Percentiles rank a stretch among this genome's conserved stretches.
These are phyloP conservation scores for Arthrobotrys megalospora DNA, from an alignment of 2,329 filamentous ascomycete genomes.

Conservation along the genomic window DNA sequence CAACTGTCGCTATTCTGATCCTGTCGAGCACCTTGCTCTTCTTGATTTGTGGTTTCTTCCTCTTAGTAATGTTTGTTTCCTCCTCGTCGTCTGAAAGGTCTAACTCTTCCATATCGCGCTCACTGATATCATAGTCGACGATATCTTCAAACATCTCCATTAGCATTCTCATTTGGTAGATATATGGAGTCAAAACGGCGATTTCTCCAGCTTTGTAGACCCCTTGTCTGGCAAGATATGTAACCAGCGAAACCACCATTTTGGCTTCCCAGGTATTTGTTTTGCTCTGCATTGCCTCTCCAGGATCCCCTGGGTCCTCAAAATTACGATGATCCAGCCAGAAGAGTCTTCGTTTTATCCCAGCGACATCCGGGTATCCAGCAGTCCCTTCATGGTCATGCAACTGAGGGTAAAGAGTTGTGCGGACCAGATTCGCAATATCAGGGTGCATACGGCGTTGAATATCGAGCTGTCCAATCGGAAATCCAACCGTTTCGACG, in stretches of 20 bases:
- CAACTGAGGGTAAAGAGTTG: constrained; percentile 74
- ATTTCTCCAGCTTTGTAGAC: constrained; percentile 75
- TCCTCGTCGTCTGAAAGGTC: constrained; percentile 75
- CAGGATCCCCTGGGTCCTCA: constrained; percentile 68
- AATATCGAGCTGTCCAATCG: constrained; percentile 70
- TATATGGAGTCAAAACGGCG: constrained; percentile 77
- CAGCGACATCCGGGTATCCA: constrained; percentile 70
- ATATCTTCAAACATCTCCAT: constrained; percentile 63
- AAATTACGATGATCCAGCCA: constrained; percentile 75
- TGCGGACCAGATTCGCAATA: constrained; percentile 74
- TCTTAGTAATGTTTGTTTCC: constrained; percentile 70
- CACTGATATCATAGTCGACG: constrained; percentile 65
- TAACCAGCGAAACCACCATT: constrained; percentile 67
- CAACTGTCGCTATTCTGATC: constrained; percentile 65
- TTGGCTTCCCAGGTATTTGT: constrained; percentile 63
- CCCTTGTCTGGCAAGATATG: constrained; percentile 69
- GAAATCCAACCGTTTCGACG: constrained; percentile 65
- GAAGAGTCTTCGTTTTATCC: constrained; percentile 73
- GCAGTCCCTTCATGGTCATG: constrained; percentile 70
- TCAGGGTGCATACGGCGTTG: constrained; percentile 78
- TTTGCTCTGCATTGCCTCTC: constrained; percentile 67
- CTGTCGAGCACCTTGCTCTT: constrained; percentile 64
- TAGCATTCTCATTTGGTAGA: constrained; percentile 65
- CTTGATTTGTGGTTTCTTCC: constrained; percentile 47
- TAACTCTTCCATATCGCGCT: constrained; percentile 65